A percentile compares a stretch with the other conserved stretches of the same genome.
phyloP scores from a whole-genome alignment of 2,329 filamentous ascomycete genomes.

The Pseudogymnoascus sp. region DNA sequence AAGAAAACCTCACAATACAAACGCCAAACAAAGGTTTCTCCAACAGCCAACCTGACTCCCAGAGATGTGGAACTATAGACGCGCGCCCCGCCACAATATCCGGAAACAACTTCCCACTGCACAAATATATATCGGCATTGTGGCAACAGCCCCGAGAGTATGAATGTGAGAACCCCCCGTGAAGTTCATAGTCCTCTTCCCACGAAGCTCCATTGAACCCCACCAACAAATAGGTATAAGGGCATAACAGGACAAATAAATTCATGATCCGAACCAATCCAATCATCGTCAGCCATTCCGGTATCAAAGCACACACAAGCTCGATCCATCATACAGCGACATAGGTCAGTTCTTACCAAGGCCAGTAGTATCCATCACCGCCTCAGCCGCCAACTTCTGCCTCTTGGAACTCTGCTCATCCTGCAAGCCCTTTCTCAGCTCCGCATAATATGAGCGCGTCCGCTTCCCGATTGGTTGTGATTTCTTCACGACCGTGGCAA shows the following conservation, averaged over 20 bases:
- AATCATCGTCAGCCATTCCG: background rate
- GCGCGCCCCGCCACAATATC: background rate
- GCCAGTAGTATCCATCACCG: background rate
- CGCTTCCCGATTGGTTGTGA: background rate
- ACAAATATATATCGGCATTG: background rate
- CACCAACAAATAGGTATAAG: background rate
- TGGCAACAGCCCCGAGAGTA: background rate
- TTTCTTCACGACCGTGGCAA: background rate
- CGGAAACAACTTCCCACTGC: background rate
- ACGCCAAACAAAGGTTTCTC: background rate
- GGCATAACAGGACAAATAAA: background rate
- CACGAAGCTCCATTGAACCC: background rate
- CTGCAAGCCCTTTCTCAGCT: too few species aligned
- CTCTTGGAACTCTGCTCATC: background rate
- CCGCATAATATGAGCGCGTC: background rate
- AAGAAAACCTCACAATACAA: background rate
- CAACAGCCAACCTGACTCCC: background rate
- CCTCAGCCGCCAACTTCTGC: background rate
- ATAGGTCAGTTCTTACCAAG: background rate
- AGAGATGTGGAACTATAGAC: background rate
- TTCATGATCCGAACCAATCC: background rate
- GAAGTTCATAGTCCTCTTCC: background rate
- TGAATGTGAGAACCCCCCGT: background rate
- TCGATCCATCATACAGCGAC: background rate
- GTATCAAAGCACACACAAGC: background rate